A percentile compares a stretch with the other conserved stretches of the same genome.
Conservation (phyloP, 2,329 filamentous ascomycete species). For the Spiromastix sp. region DNA sequence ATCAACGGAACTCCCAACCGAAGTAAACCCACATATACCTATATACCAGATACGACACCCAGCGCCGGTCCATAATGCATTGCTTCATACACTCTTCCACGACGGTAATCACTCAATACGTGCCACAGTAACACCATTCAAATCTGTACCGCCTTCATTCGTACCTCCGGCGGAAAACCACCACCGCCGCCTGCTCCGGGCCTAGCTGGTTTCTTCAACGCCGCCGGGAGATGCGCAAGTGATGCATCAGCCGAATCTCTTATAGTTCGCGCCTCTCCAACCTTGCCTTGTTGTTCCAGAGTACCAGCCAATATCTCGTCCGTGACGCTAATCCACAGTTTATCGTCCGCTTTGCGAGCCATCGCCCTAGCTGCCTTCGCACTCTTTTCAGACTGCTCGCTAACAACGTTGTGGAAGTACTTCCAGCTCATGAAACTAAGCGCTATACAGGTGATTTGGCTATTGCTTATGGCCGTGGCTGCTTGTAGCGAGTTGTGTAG, state of each 20-base stretch:
- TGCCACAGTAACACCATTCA: conserved; percentile 3
- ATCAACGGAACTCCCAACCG: too few species aligned
- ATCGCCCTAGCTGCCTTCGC: conserved; percentile 58
- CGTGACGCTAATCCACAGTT: conserved; percentile 70
- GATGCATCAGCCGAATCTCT: conserved; percentile 36
- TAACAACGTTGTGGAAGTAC: conserved; percentile 73
- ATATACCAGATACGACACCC: too few species aligned
- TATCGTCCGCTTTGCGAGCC: conserved; percentile 59
- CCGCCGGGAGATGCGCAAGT: conserved; percentile 27
- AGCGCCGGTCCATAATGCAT: too few species aligned
- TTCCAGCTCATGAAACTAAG: conserved; percentile 75
- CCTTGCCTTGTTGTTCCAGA: conserved; percentile 60
- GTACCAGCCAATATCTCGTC: conserved; percentile 69
- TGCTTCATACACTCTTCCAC: too few species aligned
- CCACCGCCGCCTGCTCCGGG: neutral
- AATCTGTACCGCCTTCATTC: conserved; percentile 8
- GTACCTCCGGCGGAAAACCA: conserved; percentile 4
- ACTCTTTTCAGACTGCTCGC: conserved; percentile 69
- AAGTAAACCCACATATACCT: too few species aligned
- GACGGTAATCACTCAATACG: too few species aligned
- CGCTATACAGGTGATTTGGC: conserved; percentile 70
- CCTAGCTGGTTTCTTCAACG: conserved; percentile 21
- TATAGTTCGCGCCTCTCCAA: conserved; percentile 37
- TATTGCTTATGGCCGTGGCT: conserved; percentile 60
- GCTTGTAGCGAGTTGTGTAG: conserved; percentile 63